Conservation (phyloP, 169 alveolate genomes). For the Neospora caninum region DNA sequence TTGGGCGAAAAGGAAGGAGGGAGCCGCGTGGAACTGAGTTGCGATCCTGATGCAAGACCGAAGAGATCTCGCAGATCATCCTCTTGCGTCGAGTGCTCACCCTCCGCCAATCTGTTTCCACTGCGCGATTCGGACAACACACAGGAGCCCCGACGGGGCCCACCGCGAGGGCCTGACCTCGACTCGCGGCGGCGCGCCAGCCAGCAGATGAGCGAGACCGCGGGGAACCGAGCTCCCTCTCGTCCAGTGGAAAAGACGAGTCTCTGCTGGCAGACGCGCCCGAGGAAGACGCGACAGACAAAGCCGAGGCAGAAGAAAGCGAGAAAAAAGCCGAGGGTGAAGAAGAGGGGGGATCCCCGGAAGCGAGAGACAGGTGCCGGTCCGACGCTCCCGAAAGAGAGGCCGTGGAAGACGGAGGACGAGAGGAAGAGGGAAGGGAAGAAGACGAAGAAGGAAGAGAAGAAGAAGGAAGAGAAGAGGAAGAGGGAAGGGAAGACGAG, state of each 20-base stretch:
- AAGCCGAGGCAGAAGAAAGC: neutral
- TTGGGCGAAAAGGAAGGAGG: neutral
- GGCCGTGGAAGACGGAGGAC: neutral
- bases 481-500: neutral
- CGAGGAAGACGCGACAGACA: neutral
- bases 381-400: neutral
- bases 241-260: neutral
- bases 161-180: neutral
- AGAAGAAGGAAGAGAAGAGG: neutral
- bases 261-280: neutral
- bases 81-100: neutral
- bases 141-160: neutral
- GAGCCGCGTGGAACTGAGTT: neutral
- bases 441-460: neutral
- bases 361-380: neutral
- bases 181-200: neutral
- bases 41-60: neutral
- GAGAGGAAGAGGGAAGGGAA: neutral
- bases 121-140: neutral
- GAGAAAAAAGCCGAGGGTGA: too few relatives aligned
- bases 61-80: conserved; percentile 13
- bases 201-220: neutral
- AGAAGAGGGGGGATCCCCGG: too few relatives aligned
- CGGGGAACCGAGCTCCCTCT: neutral
- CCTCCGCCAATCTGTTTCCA: neutral